Evolutionary conservation across 345 rosid species (phyloP).

Genomic region (Citrus medica): DNA sequence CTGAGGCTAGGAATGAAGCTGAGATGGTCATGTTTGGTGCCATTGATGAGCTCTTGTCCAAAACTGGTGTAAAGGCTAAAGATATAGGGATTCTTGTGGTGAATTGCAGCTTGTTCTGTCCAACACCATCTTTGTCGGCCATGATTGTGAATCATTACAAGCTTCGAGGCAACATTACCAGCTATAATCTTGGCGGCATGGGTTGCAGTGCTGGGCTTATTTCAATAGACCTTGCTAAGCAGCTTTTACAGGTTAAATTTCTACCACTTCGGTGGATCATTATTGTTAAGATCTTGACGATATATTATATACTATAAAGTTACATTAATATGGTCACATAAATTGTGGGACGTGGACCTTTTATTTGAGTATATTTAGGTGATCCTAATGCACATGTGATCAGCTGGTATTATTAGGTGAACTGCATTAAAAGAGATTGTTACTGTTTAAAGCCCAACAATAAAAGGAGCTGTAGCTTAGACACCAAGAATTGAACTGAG

Average conservation of each 20-base stretch:
- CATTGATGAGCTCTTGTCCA: conserved; percentile 51
- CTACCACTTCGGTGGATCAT: background rate
- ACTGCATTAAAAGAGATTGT: background rate
- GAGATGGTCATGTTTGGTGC: conserved; percentile 68
- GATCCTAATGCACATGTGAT: background rate
- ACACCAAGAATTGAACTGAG: background rate
- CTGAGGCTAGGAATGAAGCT: conserved; percentile 62
- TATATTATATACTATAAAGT: too few species aligned
- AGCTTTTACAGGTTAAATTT: conserved; percentile 47
- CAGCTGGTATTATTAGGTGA: background rate
- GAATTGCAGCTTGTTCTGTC: conserved; percentile 67
- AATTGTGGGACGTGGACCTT: background rate
- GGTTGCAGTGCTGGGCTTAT: conserved; percentile 76
- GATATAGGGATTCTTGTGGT: conserved; percentile 62
- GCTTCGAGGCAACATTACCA: conserved; percentile 63
- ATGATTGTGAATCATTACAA: conserved; percentile 64
- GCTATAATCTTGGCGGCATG: conserved; percentile 72
- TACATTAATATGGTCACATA: background rate
- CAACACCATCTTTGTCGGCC: conserved; percentile 67
- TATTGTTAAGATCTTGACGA: background rate
- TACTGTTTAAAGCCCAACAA: background rate
- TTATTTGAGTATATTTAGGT: background rate
- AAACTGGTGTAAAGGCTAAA: conserved; percentile 58
- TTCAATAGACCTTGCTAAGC: conserved; percentile 68
- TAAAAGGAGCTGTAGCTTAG: background rate